Evolutionary conservation across 2,329 filamentous ascomycete genomes (phyloP), one percentile per base, ranked within the genome.

Genomic region (Fusarium succisae): DNA sequence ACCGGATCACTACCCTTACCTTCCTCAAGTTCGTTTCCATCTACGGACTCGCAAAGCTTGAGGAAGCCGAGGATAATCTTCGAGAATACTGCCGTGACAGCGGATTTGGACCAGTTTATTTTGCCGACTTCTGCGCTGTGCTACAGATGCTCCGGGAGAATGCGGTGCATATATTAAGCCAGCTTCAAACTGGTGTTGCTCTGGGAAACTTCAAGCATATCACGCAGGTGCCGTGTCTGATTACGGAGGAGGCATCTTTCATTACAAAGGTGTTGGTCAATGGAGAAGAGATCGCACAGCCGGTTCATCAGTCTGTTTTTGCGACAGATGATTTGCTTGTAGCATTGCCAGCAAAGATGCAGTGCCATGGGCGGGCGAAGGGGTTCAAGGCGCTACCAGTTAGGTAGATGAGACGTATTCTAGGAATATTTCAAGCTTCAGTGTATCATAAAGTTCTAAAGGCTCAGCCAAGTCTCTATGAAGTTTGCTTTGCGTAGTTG

Each of bases 401-500:
- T 15, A 47, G 13, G 13, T 47, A 47, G 44, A 47, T 15, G 9
- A 28, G 18, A 22, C 18, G 26, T 3, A 11, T 22, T 28, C 1
- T 28, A 22, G 5, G 0, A 15, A 14, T 14, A 20, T 22, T 15
- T 14, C 13, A 15, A 5, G 44, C 18, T 47, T 28, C 9, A 28
- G 3, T 47, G 28, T 7, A 22, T 8, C 9, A 22, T 28, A 11
- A 15, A 28, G 7, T 11, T 28, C 26, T 11, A 28, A 28, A 4
- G 10, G 20, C 13, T 20, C 6, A 7, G 4, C 0, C 5, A 10
- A 22, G 8, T 28, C 13, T 47, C 12, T 28, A 20, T 28, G 13
- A 13, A 2, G 0, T 8, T 8, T 47, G 4, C 8, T 22, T 47
- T 9, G 0, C 9, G 18, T 5, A 11, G 8, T 0, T 11, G 13